Percentiles rank a stretch among this genome's conserved stretches.
These are phyloP conservation scores for Melastoma candidum DNA, from an alignment of 441 rosid species.

Conservation along the genomic window DNA sequence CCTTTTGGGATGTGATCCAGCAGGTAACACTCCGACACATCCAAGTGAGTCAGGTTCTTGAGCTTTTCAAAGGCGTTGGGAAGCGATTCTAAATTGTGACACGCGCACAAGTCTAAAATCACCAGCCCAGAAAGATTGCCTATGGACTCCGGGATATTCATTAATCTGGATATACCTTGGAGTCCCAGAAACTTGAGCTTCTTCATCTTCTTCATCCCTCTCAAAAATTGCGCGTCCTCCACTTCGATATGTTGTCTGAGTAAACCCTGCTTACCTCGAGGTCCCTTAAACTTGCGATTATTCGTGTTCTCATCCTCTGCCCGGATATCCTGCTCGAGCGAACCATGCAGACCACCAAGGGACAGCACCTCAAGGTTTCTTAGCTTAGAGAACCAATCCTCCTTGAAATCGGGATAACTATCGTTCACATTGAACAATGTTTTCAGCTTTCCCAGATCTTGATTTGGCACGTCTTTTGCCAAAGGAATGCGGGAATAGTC, in stretches of 20 bases:
- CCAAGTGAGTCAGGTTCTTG: too few species aligned
- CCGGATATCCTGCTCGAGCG: constrained; percentile 5
- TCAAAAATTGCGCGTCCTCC: constrained; percentile 6
- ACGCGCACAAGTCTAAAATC: constrained; percentile 1
- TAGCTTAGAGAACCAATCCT: background rate
- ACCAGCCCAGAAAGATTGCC: constrained; percentile 1
- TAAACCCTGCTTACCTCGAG: too few species aligned
- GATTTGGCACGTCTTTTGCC: background rate
- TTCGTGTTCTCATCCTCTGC: constrained; percentile 5
- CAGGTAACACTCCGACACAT: too few species aligned
- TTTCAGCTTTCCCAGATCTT: background rate
- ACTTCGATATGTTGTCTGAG: constrained; percentile 13
- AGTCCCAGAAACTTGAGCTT: constrained; percentile 11
- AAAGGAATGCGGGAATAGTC: background rate
- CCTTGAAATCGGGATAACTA: background rate
- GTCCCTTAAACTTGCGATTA: background rate
- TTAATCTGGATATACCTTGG: constrained; percentile 14
- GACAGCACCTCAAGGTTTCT: constrained; percentile 10
- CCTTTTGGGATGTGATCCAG: constrained; percentile 18
- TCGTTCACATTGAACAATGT: constrained; percentile 6
- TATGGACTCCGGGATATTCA: constrained; percentile 3
- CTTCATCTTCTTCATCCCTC: background rate
- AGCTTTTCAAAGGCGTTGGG: too few species aligned
- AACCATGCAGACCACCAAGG: constrained; percentile 11
- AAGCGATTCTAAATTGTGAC: too few species aligned